Evolutionary conservation across 495 filamentous ascomycete species (phyloP).

Genomic region (Paragyromitra xinjiangensis): DNA sequence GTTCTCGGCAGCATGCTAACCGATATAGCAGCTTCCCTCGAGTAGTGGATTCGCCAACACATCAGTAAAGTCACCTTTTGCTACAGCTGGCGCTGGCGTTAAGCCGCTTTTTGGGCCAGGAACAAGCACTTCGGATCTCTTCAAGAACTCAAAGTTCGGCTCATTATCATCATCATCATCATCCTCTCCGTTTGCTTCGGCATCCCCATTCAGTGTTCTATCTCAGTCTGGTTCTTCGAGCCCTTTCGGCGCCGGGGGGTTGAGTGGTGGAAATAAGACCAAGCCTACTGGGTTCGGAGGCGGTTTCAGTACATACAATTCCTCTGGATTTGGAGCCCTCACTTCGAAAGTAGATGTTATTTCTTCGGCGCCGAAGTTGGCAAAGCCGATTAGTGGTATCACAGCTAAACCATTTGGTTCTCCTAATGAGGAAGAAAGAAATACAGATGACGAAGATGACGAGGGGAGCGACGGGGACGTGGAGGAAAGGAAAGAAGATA

Average conservation of each 20-base stretch:
- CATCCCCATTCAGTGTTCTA: constrained; percentile 54
- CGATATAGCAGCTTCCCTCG: constrained; percentile 45
- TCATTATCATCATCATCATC: constrained; percentile 45
- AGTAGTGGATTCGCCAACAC: constrained; percentile 57
- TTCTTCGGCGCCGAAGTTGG: constrained; percentile 49
- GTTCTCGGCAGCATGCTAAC: constrained; percentile 39
- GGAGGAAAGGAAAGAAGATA: constrained; percentile 63
- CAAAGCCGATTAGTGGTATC: constrained; percentile 62
- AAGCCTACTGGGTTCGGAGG: constrained; percentile 43
- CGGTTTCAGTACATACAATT: constrained; percentile 47
- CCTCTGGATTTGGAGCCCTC: constrained; percentile 53
- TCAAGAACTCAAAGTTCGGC: constrained; percentile 68
- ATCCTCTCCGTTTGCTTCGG: constrained; percentile 52
- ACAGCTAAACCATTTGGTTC: constrained; percentile 68
- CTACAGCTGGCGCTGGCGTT: constrained; percentile 45
- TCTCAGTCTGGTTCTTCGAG: constrained; percentile 39
- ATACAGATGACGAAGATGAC: constrained; percentile 61
- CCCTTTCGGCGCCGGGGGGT: constrained; percentile 50
- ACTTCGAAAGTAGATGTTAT: constrained; percentile 53
- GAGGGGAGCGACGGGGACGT: constrained; percentile 61
- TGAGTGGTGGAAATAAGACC: constrained; percentile 41
- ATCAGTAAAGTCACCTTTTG: constrained; percentile 56
- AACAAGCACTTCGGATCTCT: constrained; percentile 55
- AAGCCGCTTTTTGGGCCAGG: constrained; percentile 55
- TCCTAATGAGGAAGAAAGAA: constrained; percentile 61